Evolutionary conservation across 441 rosid species (phyloP), one percentile per base, ranked within the genome.

Genomic region (Theobroma grandiflorum): DNA sequence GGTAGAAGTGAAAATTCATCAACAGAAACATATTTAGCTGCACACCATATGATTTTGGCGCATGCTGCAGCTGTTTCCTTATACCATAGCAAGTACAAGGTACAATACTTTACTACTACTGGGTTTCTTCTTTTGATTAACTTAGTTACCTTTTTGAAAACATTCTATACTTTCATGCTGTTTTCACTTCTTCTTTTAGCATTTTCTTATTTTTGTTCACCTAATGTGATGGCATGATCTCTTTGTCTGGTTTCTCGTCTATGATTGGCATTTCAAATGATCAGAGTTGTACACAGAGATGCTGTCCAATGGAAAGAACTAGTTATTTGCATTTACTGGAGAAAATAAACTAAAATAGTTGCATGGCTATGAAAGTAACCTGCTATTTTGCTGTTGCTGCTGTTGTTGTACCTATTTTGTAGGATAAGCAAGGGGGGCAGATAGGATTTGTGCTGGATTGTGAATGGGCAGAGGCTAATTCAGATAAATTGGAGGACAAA

Each of bases 391-490:
- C 31, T 26, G 31, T 53, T 77, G 65, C 67, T 79, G 72, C 16
- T 79, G 71, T 57, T 78, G 64, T 47, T 78, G 47, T 31, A 16
- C 57, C 15, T 49, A 4, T 83, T 3, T 73, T 85, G 37, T 87
- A 96, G 99, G 98, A 92, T 43, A 86, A 84, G 74, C 98, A 96
- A 88, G 90, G 93, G 12, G 98, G 99, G 38, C 89, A 92, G 82
- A 82, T 96, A 69, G 99, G 98, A 77, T 77, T 96, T 74, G 91
- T 90, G 53, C 89, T 96, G 20, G 99, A 94, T 81, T 94, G 97
- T 84, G 98, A 96, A 86, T 93, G 99, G 99, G 93, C 98, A 35
- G 98, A 92, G 81, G 78, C 98, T 76, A 88, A 91, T 78, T 90
- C 99, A 4, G 95, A 90, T 63, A 87, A 81, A 82, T 43, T 68